Evolutionary conservation across 2,329 filamentous ascomycete species (phyloP).

Genomic region (Trichoderma hamatum): DNA sequence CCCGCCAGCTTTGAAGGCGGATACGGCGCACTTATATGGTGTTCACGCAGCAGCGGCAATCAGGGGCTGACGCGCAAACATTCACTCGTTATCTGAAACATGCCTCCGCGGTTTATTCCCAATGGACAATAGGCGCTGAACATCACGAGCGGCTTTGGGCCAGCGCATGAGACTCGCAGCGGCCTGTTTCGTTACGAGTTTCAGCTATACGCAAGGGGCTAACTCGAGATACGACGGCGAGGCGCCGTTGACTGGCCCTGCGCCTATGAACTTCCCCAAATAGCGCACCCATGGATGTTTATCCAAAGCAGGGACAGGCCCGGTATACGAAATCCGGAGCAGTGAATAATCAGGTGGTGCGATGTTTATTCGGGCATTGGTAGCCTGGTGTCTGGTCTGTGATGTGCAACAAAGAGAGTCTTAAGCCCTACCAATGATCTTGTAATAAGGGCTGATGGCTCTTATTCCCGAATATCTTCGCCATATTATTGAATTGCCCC

Average conservation of each 20-base stretch:
- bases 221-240: neutral
- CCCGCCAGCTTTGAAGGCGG: neutral
- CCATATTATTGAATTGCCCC: neutral
- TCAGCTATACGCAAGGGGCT: conserved; percentile 8
- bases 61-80: neutral
- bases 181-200: neutral
- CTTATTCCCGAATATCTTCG: neutral
- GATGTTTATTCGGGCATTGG: neutral
- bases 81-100: conserved; percentile 4
- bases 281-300: neutral
- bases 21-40: neutral
- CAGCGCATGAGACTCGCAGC: conserved; percentile 7
- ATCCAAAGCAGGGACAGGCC: neutral
- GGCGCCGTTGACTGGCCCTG: neutral
- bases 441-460: neutral
- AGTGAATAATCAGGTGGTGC: neutral
- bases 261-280: neutral
- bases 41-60: neutral
- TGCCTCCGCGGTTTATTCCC: neutral
- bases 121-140: neutral
- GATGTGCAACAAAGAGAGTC: neutral
- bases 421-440: neutral
- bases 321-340: too few relatives aligned
- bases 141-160: neutral
- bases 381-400: neutral